Percentiles rank a stretch among this genome's conserved stretches.
Conservation (phyloP, 2,329 filamentous ascomycete species). For the Monilinia vaccinii-corymbosi region DNA sequence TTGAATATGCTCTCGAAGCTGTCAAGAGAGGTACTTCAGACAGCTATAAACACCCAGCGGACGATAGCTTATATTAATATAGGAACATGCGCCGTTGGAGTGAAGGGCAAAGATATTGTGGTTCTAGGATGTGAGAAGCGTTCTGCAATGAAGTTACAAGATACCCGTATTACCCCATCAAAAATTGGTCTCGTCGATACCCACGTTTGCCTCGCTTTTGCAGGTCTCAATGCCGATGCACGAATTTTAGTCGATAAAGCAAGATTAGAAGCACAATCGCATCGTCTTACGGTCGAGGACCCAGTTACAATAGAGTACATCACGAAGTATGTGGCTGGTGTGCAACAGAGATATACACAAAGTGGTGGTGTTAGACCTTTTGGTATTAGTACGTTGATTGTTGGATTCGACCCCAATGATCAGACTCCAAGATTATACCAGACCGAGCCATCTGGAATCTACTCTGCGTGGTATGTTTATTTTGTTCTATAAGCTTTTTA, state of each 20-base stretch:
- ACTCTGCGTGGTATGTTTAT: constrained; percentile 82
- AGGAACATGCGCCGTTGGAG: constrained; percentile 96
- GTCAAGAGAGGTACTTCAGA: constrained; percentile 77
- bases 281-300: constrained; percentile 94
- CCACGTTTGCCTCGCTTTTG: constrained; percentile 95
- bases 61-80: constrained; percentile 18
- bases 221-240: constrained; percentile 94
- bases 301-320: constrained; percentile 98
- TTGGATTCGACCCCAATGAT: constrained; percentile 95
- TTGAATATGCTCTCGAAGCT: constrained; percentile 97
- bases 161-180: constrained; percentile 96
- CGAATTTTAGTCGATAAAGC: constrained; percentile 98
- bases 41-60: neutral
- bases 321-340: constrained; percentile 95
- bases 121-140: constrained; percentile 98
- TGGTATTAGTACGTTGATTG: constrained; percentile 93
- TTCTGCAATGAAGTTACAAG: constrained; percentile 98
- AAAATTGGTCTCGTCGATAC: constrained; percentile 96
- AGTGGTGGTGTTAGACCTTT: constrained; percentile 98
- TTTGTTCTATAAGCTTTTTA: neutral
- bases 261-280: constrained; percentile 91
- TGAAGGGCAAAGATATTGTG: constrained; percentile 90
- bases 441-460: constrained; percentile 98
- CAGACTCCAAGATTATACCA: constrained; percentile 86
- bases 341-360: constrained; percentile 98